These are phyloP conservation scores for Flaveria trinervia DNA, from an alignment of 129 eudicot genomes.

Conservation along the genomic window DNA sequence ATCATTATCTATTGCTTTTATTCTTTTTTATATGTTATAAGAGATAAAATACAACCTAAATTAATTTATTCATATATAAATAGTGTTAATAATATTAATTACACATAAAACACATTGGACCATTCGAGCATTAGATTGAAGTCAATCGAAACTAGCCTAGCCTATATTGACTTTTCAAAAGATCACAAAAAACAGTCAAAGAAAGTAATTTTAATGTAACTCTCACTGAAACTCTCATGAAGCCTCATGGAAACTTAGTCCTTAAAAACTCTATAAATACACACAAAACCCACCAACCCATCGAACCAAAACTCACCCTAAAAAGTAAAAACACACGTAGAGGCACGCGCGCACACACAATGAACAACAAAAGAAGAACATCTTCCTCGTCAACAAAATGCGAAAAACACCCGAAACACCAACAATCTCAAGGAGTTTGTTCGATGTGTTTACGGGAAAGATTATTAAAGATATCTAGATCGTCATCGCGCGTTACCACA, in stretches of 20 bases:
- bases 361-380: constrained; percentile 32
- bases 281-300: constrained; percentile 19
- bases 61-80: not conserved
- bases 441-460: constrained; percentile 65
- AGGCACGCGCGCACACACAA: constrained; percentile 13
- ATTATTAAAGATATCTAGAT: constrained; percentile 41
- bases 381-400: constrained; percentile 42
- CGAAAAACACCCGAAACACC: constrained; percentile 83
- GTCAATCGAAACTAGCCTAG: constrained; percentile 35
- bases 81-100: not conserved
- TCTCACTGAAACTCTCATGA: constrained; percentile 50
- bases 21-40: too few species aligned
- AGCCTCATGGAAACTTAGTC: constrained; percentile 56
- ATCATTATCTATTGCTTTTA: too few species aligned
- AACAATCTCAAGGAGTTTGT: constrained; percentile 79
- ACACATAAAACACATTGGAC: not conserved
- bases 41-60: not conserved
- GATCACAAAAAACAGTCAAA: constrained; percentile 33
- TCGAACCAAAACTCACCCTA: constrained; percentile 18
- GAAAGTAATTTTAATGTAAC: constrained; percentile 35
- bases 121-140: constrained; percentile 31
- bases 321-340: constrained; percentile 19
- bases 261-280: constrained; percentile 29
- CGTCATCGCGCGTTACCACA: constrained; percentile 26
- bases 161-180: constrained; percentile 37